Evolutionary conservation across 768 basidiomycete genomes (phyloP).

Genomic region (Cystobasidium tubakii): DNA sequence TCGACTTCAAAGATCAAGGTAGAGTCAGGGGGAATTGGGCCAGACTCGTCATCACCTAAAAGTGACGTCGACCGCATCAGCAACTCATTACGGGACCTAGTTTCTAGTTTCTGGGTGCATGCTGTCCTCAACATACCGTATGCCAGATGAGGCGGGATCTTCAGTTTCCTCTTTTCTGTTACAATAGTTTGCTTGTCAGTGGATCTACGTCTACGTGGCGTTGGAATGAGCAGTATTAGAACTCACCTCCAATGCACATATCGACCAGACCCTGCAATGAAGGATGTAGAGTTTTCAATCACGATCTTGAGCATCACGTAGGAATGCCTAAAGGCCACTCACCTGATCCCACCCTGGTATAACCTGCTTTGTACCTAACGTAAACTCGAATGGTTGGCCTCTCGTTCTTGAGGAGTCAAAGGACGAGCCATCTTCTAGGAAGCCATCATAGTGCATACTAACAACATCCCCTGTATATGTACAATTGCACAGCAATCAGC

Average conservation of each 20-base stretch:
- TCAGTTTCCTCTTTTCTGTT: conserved; percentile 23
- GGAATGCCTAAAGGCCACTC: too few relatives aligned
- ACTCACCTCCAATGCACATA: conserved; percentile 21
- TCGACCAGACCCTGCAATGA: conserved; percentile 17
- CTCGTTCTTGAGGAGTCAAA: conserved; percentile 9
- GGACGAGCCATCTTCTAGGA: conserved; percentile 5
- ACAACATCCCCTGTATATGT: background rate
- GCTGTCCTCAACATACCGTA: conserved; percentile 4
- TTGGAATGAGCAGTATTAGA: background rate
- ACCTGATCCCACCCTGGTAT: conserved; percentile 25
- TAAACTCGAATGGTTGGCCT: conserved; percentile 21
- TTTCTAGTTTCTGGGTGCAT: background rate
- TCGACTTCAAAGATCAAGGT: conserved; percentile 31
- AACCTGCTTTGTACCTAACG: conserved; percentile 10
- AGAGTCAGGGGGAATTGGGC: conserved; percentile 1
- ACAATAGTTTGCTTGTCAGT: background rate
- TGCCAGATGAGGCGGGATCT: conserved; percentile 26
- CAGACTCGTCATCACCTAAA: conserved; percentile 3
- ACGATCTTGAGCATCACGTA: too few relatives aligned
- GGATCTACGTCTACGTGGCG: background rate
- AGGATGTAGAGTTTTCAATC: too few relatives aligned
- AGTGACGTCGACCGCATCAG: background rate
- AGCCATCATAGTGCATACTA: conserved; percentile 27
- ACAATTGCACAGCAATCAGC: too few relatives aligned
- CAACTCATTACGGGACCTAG: background rate